These are phyloP conservation scores for Pilasporangium apinafurcum DNA, from an alignment of 352 stramenopile species.

Conservation along the genomic window DNA sequence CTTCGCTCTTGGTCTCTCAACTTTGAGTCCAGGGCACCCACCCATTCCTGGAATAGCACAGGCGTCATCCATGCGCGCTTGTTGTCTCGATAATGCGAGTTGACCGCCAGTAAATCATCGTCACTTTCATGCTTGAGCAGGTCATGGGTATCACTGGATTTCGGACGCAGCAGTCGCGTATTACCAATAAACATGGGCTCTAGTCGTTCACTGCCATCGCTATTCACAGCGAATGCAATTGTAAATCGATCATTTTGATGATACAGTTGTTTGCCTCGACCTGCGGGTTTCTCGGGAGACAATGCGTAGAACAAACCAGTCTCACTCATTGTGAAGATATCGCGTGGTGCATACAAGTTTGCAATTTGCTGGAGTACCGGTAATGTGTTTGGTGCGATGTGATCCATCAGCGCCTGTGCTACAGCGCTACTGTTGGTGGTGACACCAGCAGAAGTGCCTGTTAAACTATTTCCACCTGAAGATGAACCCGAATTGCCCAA, in stretches of 20 bases:
- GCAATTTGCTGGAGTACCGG: constrained; percentile 29
- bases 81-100: constrained; percentile 53
- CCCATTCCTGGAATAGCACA: constrained; percentile 54
- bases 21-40: constrained; percentile 34
- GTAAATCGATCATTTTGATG: constrained; percentile 22
- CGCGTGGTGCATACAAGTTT: constrained; percentile 28
- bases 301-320: constrained; percentile 43
- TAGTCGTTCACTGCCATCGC: constrained; percentile 42
- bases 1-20: constrained; percentile 37
- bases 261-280: constrained; percentile 12
- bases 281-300: constrained; percentile 36
- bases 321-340: constrained; percentile 58
- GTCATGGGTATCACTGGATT: too few relatives aligned
- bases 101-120: constrained; percentile 1
- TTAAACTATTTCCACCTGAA: too few relatives aligned
- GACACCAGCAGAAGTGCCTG: neutral
- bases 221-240: constrained; percentile 33
- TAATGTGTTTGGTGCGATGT: constrained; percentile 3
- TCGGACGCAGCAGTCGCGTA: constrained; percentile 10
- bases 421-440: neutral
- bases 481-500: constrained; percentile 20
- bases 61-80: constrained; percentile 45
- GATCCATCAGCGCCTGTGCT: too few relatives aligned
- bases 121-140: too few relatives aligned
- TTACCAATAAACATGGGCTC: constrained; percentile 49